A percentile compares a stretch with the other conserved stretches of the same genome.
These are phyloP conservation scores for Senna siamea DNA, from an alignment of 306 rosid species.

Conservation along the genomic window DNA sequence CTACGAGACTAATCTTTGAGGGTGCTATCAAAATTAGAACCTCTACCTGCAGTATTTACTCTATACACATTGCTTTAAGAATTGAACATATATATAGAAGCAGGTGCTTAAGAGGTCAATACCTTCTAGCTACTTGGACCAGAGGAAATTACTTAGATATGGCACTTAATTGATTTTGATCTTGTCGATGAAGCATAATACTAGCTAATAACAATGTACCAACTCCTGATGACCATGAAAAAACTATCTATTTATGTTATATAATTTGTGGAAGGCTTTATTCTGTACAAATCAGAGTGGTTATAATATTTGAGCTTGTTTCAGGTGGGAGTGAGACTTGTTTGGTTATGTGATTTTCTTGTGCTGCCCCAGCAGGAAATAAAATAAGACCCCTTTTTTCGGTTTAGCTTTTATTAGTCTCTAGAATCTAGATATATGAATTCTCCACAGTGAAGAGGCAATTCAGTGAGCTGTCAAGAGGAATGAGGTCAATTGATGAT, in stretches of 20 bases:
- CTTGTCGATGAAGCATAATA: neutral
- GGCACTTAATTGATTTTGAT: neutral
- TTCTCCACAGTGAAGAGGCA: neutral
- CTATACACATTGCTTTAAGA: too few species aligned
- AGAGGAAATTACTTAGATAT: too few species aligned
- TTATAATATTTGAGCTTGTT: neutral
- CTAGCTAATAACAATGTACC: too few species aligned
- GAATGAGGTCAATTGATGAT: constrained; percentile 11
- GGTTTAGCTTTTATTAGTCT: neutral
- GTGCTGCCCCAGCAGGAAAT: too few species aligned
- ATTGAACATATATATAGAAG: too few species aligned
- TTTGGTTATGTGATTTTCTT: constrained; percentile 9
- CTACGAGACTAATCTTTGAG: too few species aligned
- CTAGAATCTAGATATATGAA: constrained; percentile 12
- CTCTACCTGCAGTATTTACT: too few species aligned
- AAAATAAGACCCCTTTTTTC: too few species aligned
- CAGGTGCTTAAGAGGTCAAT: too few species aligned
- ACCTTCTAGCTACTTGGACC: too few species aligned
- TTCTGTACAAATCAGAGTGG: neutral
- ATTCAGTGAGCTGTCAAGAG: neutral
- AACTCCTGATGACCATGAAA: neutral
- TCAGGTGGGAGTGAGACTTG: neutral
- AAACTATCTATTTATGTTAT: neutral
- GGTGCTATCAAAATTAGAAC: too few species aligned
- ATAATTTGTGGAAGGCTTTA: too few species aligned